phyloP scores from a whole-genome alignment of 2,329 filamentous ascomycete species.

The Aureobasidium musti region DNA sequence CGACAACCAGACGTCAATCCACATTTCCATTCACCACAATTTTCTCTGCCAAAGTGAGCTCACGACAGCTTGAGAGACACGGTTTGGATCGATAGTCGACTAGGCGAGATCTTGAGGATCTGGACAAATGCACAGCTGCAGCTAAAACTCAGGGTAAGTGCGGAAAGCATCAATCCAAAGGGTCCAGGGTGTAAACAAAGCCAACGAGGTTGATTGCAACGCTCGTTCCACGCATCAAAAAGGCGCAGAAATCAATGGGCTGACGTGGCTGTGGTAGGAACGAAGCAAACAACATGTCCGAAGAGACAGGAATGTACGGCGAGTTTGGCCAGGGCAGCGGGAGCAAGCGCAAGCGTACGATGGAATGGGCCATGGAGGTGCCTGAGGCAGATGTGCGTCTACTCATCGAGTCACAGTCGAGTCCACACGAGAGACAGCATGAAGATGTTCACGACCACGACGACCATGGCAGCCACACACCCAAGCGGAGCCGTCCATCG shows the following conservation, averaged over 20 bases:
- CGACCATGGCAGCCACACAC: conserved; percentile 21
- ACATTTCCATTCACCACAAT: neutral
- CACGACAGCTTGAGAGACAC: neutral
- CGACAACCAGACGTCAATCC: conserved; percentile 21
- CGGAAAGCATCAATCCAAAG: neutral
- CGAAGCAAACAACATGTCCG: conserved; percentile 19
- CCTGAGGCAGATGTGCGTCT: conserved; percentile 23
- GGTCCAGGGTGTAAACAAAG: conserved; percentile 16
- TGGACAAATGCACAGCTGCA: conserved; percentile 2
- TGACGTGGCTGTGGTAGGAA: conserved; percentile 7
- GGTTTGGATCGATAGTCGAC: neutral
- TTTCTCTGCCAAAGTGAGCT: neutral
- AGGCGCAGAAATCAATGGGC: neutral
- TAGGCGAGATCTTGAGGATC: neutral
- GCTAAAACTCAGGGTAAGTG: neutral
- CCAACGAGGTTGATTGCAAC: conserved; percentile 6
- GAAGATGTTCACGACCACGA: neutral
- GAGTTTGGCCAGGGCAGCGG: conserved; percentile 23
- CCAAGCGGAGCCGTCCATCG: conserved; percentile 30
- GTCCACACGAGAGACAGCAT: neutral
- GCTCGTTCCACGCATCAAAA: neutral
- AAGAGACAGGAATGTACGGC: conserved; percentile 24
- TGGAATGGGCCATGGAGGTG: conserved; percentile 27
- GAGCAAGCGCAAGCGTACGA: conserved; percentile 25
- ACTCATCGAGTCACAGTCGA: neutral